Conservation (phyloP, 805 yeast species). For the Sugiyamaella smithiae region DNA sequence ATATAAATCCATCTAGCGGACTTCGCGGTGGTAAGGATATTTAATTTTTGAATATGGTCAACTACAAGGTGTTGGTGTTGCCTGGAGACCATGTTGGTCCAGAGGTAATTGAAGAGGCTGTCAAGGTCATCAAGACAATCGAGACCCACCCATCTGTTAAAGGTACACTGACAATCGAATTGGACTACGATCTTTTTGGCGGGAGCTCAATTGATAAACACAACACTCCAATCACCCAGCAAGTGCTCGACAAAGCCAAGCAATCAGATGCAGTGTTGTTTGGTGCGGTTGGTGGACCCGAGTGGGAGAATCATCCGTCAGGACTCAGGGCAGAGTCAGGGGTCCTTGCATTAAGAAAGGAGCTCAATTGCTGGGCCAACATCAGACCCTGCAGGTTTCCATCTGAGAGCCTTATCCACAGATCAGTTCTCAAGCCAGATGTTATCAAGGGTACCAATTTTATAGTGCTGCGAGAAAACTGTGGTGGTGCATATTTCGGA, state of each 20-base stretch:
- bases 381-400: slow-evolving; percentile 90
- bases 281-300: slow-evolving; percentile 98
- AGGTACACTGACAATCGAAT: slow-evolving; percentile 42
- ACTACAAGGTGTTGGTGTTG: slow-evolving; percentile 55
- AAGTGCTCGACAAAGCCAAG: slow-evolving; percentile 73
- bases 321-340: slow-evolving; percentile 98
- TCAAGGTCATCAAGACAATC: slow-evolving; percentile 75
- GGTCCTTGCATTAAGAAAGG: slow-evolving; percentile 85
- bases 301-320: slow-evolving; percentile 91
- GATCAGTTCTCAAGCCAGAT: slow-evolving; percentile 78
- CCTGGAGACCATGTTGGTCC: slow-evolving; percentile 95
- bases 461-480: slow-evolving; percentile 85
- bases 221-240: slow-evolving; percentile 84
- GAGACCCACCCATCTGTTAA: slow-evolving; percentile 37
- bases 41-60: too few relatives aligned
- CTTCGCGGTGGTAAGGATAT: too few relatives aligned
- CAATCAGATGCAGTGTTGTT: slow-evolving; percentile 83
- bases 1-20: too few relatives aligned
- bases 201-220: slow-evolving; percentile 97
- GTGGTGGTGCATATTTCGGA: slow-evolving; percentile 93
- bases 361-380: slow-evolving; percentile 86
- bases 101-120: slow-evolving; percentile 81
- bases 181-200: slow-evolving; percentile 82
- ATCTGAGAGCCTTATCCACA: slow-evolving; percentile 69
- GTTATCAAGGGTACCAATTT: slow-evolving; percentile 82